Base-by-base conservation (phyloP, 2,329 filamentous ascomycete genomes). In the Monosporascus sp. region DNA sequence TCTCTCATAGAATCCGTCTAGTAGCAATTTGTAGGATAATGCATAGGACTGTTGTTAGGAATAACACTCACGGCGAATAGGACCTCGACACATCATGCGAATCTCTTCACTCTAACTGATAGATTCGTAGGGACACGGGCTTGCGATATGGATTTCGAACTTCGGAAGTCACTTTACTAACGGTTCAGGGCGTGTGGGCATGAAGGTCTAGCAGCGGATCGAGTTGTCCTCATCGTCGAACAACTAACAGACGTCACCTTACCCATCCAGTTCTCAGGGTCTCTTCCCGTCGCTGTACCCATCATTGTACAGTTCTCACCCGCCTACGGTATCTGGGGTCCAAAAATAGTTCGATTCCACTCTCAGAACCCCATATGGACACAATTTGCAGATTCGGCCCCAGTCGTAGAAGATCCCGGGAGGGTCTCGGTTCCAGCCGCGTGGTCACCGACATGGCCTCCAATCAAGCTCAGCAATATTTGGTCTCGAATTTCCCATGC, bases 171-270 rank as follows among this genome's bases (percentile, higher is more conserved):
- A 34, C 31, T 14, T 31, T 34, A 5, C 4, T 14, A 5, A 34
- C 31, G 31, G 31, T 14, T 34, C 31, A 2, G 9, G 31, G 31
- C 39, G 52, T 49, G 49, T 47, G 37, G 36, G 8, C 22, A 54
- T 53, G 49, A 42, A 22, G 55, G 27, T 49, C 49, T 49, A 52
- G 44, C 54, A 52, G 53, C 41, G 41, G 36, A 42, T 47, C 54
- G 58, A 54, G 53, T 54, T 57, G 9, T 42, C 14, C 18, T 24
- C 39, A 42, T 9, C 39, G 2, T 14, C 39, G 22, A 20, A 20
- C 17, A 8, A n/a, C 3, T 11, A 5, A 24, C 39, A 18, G 17
- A 46, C 42, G 24, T 18, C 38, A 20, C 18, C 38, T 18, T 22
- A 46, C 25, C 17, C 11, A 6, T 22, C 38, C 5, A 11, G 11